Conservation (phyloP, 371 early-diverging fungal genomes). For the Rhizopus sp. region DNA sequence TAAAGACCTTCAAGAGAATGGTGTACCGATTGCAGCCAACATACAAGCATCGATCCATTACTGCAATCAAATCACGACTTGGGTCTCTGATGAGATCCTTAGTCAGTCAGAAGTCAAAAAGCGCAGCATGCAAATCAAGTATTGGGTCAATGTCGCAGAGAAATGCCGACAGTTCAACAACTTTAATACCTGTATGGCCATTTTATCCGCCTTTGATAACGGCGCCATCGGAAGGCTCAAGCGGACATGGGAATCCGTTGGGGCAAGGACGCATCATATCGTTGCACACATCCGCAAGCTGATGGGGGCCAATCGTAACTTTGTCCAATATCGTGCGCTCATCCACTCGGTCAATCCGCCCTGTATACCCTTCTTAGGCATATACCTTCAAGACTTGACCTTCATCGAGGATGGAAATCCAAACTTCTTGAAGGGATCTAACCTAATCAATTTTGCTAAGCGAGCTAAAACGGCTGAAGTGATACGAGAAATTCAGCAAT, state of each 20-base stretch:
- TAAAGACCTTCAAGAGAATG: constrained; percentile 35
- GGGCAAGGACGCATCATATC: constrained; percentile 34
- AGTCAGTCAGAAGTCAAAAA: constrained; percentile 79
- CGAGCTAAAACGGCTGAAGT: constrained; percentile 83
- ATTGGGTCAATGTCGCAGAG: constrained; percentile 86
- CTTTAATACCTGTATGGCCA: constrained; percentile 90
- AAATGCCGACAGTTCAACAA: constrained; percentile 81
- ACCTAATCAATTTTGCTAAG: constrained; percentile 91
- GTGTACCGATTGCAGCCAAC: constrained; percentile 56
- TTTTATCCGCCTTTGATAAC: constrained; percentile 86
- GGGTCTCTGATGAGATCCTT: constrained; percentile 85
- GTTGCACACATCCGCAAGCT: constrained; percentile 55
- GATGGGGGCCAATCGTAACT: constrained; percentile 85
- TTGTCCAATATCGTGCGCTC: constrained; percentile 81
- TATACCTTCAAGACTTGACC: constrained; percentile 87
- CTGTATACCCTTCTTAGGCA: constrained; percentile 91
- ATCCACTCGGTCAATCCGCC: constrained; percentile 89
- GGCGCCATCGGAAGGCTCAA: constrained; percentile 87
- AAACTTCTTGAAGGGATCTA: constrained; percentile 64
- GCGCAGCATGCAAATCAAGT: constrained; percentile 73
- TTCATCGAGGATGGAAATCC: constrained; percentile 93
- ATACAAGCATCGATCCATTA: constrained; percentile 75
- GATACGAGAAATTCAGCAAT: constrained; percentile 89
- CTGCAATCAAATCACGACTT: constrained; percentile 73
- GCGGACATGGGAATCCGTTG: constrained; percentile 76